These are phyloP conservation scores for Tylopilus orsonianus DNA, from an alignment of 1,284 basidiomycete species.

Conservation along the genomic window DNA sequence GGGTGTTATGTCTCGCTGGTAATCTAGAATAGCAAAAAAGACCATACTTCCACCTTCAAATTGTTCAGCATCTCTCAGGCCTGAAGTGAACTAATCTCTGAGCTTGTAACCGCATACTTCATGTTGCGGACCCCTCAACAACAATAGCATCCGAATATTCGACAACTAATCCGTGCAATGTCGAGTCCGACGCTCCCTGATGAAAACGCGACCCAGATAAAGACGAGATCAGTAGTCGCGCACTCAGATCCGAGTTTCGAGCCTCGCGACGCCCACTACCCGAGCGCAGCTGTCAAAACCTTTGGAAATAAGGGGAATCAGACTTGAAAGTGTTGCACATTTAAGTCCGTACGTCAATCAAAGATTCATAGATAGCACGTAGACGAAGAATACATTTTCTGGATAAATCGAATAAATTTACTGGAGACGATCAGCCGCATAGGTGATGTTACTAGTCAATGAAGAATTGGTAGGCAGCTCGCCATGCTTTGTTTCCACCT, in stretches of 20 bases:
- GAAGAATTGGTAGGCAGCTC: constrained; percentile 39
- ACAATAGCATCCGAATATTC: too few relatives aligned
- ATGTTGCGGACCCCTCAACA: too few relatives aligned
- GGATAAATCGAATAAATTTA: not conserved
- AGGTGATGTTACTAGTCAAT: constrained; percentile 16
- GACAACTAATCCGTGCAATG: not conserved
- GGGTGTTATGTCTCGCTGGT: constrained; percentile 8
- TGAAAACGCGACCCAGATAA: not conserved
- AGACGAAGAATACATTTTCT: not conserved
- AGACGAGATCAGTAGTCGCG: not conserved
- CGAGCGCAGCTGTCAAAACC: not conserved
- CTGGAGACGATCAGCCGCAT: not conserved
- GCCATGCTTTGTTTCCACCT: constrained; percentile 72
- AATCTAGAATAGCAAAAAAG: not conserved
- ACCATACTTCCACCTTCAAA: too few relatives aligned
- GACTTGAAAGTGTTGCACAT: constrained; percentile 1
- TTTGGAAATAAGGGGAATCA: not conserved
- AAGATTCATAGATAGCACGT: not conserved
- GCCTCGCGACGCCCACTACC: not conserved
- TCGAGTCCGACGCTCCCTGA: not conserved
- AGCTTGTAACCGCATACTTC: too few relatives aligned
- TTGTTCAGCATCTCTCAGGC: not conserved
- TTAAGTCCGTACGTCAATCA: constrained; percentile 5
- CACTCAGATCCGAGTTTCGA: not conserved
- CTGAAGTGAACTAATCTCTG: not conserved